Evolutionary conservation across 192 early-diverging fungal species (phyloP).

Genomic region (Backusella circina): DNA sequence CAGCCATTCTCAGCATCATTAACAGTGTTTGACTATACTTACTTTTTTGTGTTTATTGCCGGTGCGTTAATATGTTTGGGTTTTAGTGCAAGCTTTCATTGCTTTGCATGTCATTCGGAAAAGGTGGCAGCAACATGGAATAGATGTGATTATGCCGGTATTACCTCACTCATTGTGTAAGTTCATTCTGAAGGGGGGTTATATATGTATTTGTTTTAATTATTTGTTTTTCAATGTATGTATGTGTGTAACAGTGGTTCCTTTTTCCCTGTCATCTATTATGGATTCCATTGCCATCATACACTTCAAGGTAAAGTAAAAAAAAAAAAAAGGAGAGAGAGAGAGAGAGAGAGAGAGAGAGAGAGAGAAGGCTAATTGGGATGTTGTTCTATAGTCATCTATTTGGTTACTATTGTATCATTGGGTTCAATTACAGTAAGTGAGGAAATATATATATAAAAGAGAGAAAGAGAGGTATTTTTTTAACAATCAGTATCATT

Average conservation of each 20-base stretch:
- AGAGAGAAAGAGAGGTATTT: neutral
- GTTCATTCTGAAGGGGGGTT: neutral
- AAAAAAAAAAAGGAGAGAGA: no score
- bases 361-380: neutral
- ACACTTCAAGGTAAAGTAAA: neutral
- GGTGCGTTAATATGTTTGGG: conserved; percentile 78
- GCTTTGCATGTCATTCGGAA: conserved; percentile 83
- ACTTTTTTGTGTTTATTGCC: conserved; percentile 71
- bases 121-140: conserved; percentile 71
- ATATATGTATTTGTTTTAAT: neutral
- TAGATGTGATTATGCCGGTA: conserved; percentile 91
- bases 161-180: conserved; percentile 75
- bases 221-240: neutral
- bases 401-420: conserved; percentile 34
- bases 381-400: conserved; percentile 3
- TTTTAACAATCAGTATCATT: neutral
- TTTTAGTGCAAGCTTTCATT: conserved; percentile 77
- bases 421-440: conserved; percentile 61
- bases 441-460: neutral
- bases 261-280: conserved; percentile 26
- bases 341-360: no score
- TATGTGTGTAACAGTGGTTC: conserved; percentile 17
- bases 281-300: conserved; percentile 20
- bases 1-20: conserved; percentile 38
- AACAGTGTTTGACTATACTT: conserved; percentile 58